phyloP scores from a whole-genome alignment of 169 alveolate species.

The Plasmodium inui region DNA sequence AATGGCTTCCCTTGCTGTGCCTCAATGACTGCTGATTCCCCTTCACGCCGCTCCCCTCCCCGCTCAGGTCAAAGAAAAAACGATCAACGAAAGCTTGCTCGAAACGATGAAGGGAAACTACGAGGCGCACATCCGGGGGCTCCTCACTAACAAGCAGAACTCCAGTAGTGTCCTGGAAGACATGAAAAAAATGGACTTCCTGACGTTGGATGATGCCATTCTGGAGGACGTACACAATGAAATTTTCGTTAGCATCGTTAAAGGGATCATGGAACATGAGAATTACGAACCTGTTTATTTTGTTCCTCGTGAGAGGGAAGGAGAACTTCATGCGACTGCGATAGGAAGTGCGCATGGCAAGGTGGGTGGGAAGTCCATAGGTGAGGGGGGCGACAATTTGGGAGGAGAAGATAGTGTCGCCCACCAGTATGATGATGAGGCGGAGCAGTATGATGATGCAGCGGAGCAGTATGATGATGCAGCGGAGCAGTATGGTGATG shows the following conservation, averaged over 20 bases:
- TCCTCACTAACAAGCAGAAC: slow-evolving; percentile 1
- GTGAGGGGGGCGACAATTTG: not conserved
- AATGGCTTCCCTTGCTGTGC: not conserved
- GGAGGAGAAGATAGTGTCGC: not conserved
- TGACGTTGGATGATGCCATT: slow-evolving; percentile 7
- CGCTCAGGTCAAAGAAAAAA: slow-evolving; percentile 38
- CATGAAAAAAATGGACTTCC: slow-evolving; percentile 8
- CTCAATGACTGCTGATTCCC: not conserved
- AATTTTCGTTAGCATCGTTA: slow-evolving; percentile 19
- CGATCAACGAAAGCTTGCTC: slow-evolving; percentile 16
- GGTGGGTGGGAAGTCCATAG: not conserved
- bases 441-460: not conserved
- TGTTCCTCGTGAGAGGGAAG: not conserved
- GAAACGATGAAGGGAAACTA: slow-evolving; percentile 40
- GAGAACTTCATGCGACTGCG: not conserved
- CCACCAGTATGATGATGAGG: not conserved
- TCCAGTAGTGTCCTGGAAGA: slow-evolving; percentile 45
- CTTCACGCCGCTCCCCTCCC: not conserved
- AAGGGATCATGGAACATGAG: slow-evolving; percentile 5
- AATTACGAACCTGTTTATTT: slow-evolving; percentile 14
- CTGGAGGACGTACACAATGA: slow-evolving; percentile 14
- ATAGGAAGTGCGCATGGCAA: not conserved
- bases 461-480: not conserved
- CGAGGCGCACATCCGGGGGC: slow-evolving; percentile 1
- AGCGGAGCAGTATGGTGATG: not conserved